Conservation (phyloP, 306 rosid genomes). For the Mimosa bimucronata region DNA sequence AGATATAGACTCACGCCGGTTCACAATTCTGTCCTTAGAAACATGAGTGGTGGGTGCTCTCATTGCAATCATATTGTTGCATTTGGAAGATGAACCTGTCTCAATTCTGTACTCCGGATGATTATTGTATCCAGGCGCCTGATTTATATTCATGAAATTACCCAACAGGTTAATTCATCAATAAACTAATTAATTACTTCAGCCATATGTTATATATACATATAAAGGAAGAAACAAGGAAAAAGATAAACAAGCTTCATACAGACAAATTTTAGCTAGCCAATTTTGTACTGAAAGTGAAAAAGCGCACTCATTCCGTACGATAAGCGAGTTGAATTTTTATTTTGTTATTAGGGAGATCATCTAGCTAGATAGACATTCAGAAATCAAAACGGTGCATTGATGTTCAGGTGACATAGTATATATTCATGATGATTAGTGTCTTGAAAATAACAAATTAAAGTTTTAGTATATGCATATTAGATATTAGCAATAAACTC, state of each 20-base stretch:
- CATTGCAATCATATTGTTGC: slow-evolving; percentile 76
- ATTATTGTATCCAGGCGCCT: slow-evolving; percentile 57
- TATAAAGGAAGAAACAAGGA: neutral
- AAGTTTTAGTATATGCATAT: neutral
- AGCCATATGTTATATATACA: neutral
- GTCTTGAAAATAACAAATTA: too few species aligned
- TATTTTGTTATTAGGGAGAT: neutral
- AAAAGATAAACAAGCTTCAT: neutral
- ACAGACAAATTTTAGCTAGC: too few species aligned
- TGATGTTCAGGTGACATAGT: neutral
- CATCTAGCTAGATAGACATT: neutral
- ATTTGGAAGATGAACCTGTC: slow-evolving; percentile 77
- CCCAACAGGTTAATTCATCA: neutral
- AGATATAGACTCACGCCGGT: slow-evolving; percentile 67
- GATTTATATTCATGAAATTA: neutral
- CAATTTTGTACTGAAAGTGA: neutral
- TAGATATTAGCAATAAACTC: neutral
- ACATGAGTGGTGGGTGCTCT: slow-evolving; percentile 54
- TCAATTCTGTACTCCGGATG: slow-evolving; percentile 63
- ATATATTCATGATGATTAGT: neutral
- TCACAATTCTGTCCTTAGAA: slow-evolving; percentile 70
- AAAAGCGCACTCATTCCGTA: neutral
- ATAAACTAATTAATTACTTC: neutral
- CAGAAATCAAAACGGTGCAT: neutral
- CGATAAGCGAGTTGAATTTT: neutral